phyloP scores from a whole-genome alignment of 2,329 filamentous ascomycete genomes.

The Elsinoe ampelina region DNA sequence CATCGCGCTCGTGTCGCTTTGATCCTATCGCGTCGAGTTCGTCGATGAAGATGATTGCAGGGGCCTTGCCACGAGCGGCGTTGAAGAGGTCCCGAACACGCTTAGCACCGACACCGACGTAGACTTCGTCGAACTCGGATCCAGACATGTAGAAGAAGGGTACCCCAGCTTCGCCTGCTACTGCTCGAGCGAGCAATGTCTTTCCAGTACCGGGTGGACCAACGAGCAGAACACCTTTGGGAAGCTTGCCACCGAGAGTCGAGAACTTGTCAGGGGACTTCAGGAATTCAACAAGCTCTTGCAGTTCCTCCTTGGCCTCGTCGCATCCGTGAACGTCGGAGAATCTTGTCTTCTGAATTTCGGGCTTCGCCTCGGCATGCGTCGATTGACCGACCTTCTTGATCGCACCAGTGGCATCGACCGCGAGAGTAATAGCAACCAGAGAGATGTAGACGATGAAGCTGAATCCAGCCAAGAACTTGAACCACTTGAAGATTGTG shows the following conservation, averaged over 20 bases:
- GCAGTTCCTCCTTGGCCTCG: constrained; percentile 94
- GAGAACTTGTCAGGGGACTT: constrained; percentile 90
- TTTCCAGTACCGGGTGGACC: constrained; percentile 97
- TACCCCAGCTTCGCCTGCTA: constrained; percentile 92
- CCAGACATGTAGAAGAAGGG: constrained; percentile 99
- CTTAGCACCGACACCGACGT: constrained; percentile 93
- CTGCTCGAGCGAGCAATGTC: constrained; percentile 86
- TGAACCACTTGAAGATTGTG: constrained; percentile 81
- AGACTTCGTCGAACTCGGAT: constrained; percentile 94
- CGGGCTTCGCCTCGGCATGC: constrained; percentile 79
- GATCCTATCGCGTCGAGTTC: constrained; percentile 91
- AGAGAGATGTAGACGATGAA: constrained; percentile 72
- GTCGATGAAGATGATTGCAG: constrained; percentile 91
- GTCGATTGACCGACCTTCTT: constrained; percentile 66
- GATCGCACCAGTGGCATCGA: constrained; percentile 70
- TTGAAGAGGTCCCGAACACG: constrained; percentile 88
- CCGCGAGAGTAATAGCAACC: constrained; percentile 67
- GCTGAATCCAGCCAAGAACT: constrained; percentile 70
- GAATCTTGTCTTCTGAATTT: constrained; percentile 86
- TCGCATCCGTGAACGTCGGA: constrained; percentile 93
- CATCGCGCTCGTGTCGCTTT: constrained; percentile 84
- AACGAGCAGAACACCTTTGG: constrained; percentile 90
- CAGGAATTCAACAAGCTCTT: constrained; percentile 93
- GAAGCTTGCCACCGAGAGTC: constrained; percentile 87
- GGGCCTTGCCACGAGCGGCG: constrained; percentile 74